Evolutionary conservation across 192 early-diverging fungal species (phyloP), one percentile per base, ranked within the genome.

Genomic region (Rhizophagus clarus): DNA sequence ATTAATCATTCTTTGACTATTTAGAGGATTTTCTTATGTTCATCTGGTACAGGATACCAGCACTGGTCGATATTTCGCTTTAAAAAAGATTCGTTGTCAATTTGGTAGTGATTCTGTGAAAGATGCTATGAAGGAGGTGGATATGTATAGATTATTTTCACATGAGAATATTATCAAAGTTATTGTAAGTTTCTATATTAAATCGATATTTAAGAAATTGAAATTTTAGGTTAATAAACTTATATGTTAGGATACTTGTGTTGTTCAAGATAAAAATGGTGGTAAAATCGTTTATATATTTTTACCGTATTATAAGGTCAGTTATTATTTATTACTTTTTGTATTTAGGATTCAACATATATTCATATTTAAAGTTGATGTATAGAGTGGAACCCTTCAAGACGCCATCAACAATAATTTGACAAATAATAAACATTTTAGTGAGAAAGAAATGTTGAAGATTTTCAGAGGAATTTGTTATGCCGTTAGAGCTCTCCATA

Each of bases 11-110:
- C 15, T 70, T 10, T 61, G n/a, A 51, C 12, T 22, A n/a, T 49
- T 74, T 67, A 90, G 93, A 72, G 93, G 92, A 10, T 95, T 93
- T 83, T 91, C 92, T 47, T 88, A 88, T 72, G 93, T 95, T 8
- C 88, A 90, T 61, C 83, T 95, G 4, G 89, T 89, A 15, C 84
- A 91, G 70, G 90, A 91, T 66, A 75, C 80, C 5, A 85, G 82
- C 4, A 86, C 81, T 8, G 81, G 82, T 0, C 80, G 81, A 47
- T 81, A 88, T 24, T 90, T 84, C 79, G 93, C 93, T 7, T 49
- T 93, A 56, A 95, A 95, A 56, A 91, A 91, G 80, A 91, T 95
- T 56, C 74, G 88, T 51, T 93, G 92, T 81, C 86, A 88, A 3
- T 81, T 85, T 29, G 91, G 88, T 0, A 90, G 87, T 7, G 91